A percentile compares a stretch with the other conserved stretches of the same genome.
Evolutionary conservation across 805 yeast species (phyloP).

Genomic region (Suhomyces prunicola): DNA sequence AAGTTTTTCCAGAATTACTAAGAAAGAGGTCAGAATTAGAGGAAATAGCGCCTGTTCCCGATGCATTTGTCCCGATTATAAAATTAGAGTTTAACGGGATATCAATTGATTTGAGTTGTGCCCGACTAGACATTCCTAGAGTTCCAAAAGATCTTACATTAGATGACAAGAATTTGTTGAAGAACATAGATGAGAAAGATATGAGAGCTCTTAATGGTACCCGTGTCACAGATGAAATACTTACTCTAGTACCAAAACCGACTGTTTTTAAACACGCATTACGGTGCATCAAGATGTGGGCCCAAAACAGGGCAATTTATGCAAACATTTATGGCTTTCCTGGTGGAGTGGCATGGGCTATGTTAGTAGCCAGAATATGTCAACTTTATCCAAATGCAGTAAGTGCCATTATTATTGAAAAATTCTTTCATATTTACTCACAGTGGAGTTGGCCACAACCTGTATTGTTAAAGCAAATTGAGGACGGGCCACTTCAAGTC

Average conservation of each 20-base stretch:
- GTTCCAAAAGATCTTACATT: conserved; percentile 73
- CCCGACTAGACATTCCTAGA: conserved; percentile 77
- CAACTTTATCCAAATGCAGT: conserved; percentile 96
- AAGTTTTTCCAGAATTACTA: conserved; percentile 68
- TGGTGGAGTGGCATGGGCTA: conserved; percentile 99
- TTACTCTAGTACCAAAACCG: conserved; percentile 86
- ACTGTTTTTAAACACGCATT: conserved; percentile 89
- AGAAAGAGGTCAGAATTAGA: conserved; percentile 77
- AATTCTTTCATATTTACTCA: conserved; percentile 80
- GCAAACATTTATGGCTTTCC: conserved; percentile 97
- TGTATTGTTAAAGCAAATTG: conserved; percentile 85
- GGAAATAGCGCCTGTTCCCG: conserved; percentile 91
- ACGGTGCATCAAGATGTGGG: conserved; percentile 94
- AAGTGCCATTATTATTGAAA: conserved; percentile 84
- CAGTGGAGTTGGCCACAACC: conserved; percentile 99
- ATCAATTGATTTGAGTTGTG: conserved; percentile 89
- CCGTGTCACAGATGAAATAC: conserved; percentile 92
- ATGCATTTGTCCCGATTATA: conserved; percentile 96
- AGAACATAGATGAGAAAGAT: conserved; percentile 89
- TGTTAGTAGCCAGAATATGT: conserved; percentile 97
- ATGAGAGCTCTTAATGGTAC: conserved; percentile 91
- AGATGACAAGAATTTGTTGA: conserved; percentile 78
- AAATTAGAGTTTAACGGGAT: conserved; percentile 86
- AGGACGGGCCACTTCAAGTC: conserved; percentile 95
- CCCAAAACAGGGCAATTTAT: conserved; percentile 89